Conservation (phyloP, 768 basidiomycete species). For the Melanogaster broomeanus region DNA sequence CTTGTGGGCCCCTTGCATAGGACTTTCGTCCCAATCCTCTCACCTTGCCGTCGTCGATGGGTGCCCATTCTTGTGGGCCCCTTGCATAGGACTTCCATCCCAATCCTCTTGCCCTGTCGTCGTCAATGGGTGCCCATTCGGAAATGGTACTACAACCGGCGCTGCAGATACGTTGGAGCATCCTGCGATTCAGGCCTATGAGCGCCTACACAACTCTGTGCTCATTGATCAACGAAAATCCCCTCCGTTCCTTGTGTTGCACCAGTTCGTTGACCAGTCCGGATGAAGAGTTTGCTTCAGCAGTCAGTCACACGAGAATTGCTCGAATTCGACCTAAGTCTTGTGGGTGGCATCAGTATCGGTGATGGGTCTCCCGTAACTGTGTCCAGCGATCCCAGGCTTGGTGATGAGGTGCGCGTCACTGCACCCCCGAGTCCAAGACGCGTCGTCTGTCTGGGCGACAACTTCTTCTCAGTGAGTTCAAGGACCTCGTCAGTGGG, state of each 20-base stretch:
- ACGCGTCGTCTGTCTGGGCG: constrained; percentile 37
- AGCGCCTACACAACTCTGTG: too few species aligned
- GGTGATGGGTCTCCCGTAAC: constrained; percentile 70
- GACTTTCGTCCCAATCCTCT: too few species aligned
- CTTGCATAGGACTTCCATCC: too few species aligned
- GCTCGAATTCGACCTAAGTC: constrained; percentile 45
- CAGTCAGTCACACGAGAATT: constrained; percentile 41
- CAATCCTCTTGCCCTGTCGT: too few species aligned
- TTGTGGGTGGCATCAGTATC: constrained; percentile 40
- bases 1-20: too few species aligned
- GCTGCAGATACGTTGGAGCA: constrained; percentile 32
- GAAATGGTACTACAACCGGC: not conserved
- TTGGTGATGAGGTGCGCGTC: constrained; percentile 42
- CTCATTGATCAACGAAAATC: too few species aligned
- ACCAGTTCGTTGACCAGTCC: constrained; percentile 78
- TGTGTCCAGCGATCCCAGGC: constrained; percentile 62
- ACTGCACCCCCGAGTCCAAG: constrained; percentile 46
- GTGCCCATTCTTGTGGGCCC: too few species aligned
- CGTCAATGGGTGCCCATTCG: constrained; percentile 4
- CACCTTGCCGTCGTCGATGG: too few species aligned
- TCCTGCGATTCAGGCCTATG: constrained; percentile 69
- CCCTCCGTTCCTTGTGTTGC: constrained; percentile 53
- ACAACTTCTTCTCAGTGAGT: constrained; percentile 48
- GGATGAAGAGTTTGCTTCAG: constrained; percentile 57
- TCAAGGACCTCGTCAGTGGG: constrained; percentile 34